phyloP scores from a whole-genome alignment of 2,329 filamentous ascomycete species.

The Fonsecaea monophora region DNA sequence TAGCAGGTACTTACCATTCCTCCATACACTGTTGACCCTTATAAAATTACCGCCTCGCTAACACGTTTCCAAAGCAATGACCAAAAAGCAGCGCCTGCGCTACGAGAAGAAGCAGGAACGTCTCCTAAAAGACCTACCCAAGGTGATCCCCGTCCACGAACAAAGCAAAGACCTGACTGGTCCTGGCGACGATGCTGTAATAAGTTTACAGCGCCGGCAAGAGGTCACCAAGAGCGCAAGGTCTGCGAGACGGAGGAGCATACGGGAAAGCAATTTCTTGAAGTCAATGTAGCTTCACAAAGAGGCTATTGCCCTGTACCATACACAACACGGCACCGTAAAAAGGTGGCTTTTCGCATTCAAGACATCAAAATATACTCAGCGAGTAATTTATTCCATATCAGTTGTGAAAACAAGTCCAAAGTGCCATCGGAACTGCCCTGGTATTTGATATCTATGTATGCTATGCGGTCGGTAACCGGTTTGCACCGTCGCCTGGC shows the following conservation, averaged over 20 bases:
- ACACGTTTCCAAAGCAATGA: slow-evolving; percentile 42
- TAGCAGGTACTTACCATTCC: slow-evolving; percentile 45
- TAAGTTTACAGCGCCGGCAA: slow-evolving; percentile 47
- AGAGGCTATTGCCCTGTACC: neutral
- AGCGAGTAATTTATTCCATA: neutral
- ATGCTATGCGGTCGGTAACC: neutral
- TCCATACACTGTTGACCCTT: neutral
- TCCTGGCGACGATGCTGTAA: slow-evolving; percentile 48
- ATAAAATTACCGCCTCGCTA: neutral
- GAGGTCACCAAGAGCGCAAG: slow-evolving; percentile 55
- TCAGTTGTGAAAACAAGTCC: neutral
- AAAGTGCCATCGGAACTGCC: neutral
- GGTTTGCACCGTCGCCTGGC: neutral
- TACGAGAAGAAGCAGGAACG: slow-evolving; percentile 57
- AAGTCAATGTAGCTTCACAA: slow-evolving; percentile 49
- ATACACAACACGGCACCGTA: neutral
- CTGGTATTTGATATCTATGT: slow-evolving; percentile 11
- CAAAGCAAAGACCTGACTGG: slow-evolving; percentile 54
- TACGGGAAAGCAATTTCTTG: slow-evolving; percentile 57
- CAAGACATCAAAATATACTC: neutral
- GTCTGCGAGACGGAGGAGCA: slow-evolving; percentile 53
- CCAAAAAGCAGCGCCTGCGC: slow-evolving; percentile 56
- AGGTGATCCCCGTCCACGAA: slow-evolving; percentile 54
- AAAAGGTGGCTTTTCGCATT: neutral
- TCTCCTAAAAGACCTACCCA: slow-evolving; percentile 48